phyloP scores from a whole-genome alignment of 441 rosid species.

The Populus trichocarpa region DNA sequence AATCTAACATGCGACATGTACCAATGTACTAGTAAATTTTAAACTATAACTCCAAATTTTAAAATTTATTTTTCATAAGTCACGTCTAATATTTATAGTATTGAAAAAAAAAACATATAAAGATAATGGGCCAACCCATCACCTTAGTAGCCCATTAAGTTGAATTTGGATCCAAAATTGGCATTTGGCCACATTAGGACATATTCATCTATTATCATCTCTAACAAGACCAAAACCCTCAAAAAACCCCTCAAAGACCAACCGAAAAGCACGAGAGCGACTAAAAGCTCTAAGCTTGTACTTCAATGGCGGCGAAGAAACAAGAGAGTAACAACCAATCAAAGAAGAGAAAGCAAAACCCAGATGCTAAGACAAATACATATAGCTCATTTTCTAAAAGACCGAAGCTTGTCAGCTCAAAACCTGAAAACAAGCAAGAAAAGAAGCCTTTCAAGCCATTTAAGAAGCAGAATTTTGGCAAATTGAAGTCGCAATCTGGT shows the following conservation, averaged over 20 bases:
- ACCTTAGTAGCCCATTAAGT: not conserved
- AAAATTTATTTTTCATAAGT: too few relatives aligned
- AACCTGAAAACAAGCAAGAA: slow-evolving; percentile 13
- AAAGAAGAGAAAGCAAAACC: slow-evolving; percentile 51
- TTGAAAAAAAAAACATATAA: too few relatives aligned
- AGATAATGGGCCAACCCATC: not conserved
- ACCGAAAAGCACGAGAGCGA: not conserved
- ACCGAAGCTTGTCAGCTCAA: slow-evolving; percentile 41
- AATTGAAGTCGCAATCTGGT: slow-evolving; percentile 28
- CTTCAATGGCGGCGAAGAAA: slow-evolving; percentile 62
- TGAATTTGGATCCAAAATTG: not conserved
- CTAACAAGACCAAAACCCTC: slow-evolving; percentile 24
- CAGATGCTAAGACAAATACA: slow-evolving; percentile 29
- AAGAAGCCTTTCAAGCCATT: slow-evolving; percentile 28
- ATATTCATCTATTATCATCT: not conserved
- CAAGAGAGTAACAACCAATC: slow-evolving; percentile 30
- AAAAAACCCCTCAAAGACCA: slow-evolving; percentile 10
- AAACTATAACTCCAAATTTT: too few relatives aligned
- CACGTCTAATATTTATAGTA: too few relatives aligned
- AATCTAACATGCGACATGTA: too few relatives aligned
- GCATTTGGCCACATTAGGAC: not conserved
- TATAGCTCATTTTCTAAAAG: slow-evolving; percentile 42
- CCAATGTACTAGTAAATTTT: too few relatives aligned
- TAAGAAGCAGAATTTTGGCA: slow-evolving; percentile 12
- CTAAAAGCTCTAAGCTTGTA: slow-evolving; percentile 4